Evolutionary conservation across 768 basidiomycete genomes (phyloP), one percentile per base, ranked within the genome.

Genomic region (Trametes punicea): DNA sequence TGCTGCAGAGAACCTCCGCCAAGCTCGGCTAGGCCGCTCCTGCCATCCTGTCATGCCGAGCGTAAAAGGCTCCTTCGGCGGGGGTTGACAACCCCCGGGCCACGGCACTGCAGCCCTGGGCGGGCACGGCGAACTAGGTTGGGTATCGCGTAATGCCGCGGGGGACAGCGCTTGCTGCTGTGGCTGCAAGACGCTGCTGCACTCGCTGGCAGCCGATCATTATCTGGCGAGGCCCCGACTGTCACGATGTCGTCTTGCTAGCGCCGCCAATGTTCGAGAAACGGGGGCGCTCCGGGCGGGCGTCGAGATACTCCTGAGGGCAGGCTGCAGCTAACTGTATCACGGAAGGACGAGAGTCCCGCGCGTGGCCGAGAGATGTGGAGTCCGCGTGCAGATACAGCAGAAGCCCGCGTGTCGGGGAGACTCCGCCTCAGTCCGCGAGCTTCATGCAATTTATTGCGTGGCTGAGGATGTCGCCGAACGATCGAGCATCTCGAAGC

Each of bases 61-160:
- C n/a, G n/a, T n/a, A n/a, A 50, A 50, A 50, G 48, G 48, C 25
- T 50, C 48, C 48, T 39, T 50, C 48, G 15, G 48, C 16, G 16
- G 25, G 48, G 48, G 48, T 7, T 36, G 34, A 15, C 47, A 31
- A 5, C 18, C 23, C n/a, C 40, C 10, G 40, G 40, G 18, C 21
- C 40, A 18, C 13, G 31, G 7, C 31, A 31, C 6, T 13, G 8
- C 34, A 15, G 34, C 34, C 34, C 15, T 36, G 34, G 15, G 15
- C 34, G 34, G 13, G n/a, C 41, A 10, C n/a, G 11, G 5, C 21
- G 15, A 5, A 33, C 18, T 30, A 13, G 18, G 23, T 21, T 33
- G 30, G 46, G 46, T 20, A 33, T 47, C 46, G 46, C 46, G 46
- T 33, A 31, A 47, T 47, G 13, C 34, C 34, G 34, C 15, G 15